Conservation (phyloP, 805 yeast species). For the Saccharomyces cerevisiae region DNA sequence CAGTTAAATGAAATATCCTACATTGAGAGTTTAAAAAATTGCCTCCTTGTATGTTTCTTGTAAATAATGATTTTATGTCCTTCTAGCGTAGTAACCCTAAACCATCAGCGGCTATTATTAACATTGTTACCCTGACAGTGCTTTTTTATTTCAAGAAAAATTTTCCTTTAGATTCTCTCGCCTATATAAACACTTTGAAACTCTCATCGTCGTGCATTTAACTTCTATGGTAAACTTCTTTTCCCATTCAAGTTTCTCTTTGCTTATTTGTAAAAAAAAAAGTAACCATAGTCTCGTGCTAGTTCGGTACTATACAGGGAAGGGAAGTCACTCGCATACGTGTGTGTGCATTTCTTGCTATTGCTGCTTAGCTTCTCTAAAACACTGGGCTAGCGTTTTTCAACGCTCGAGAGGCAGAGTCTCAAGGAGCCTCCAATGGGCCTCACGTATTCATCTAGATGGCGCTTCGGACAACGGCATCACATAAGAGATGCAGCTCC, state of each 20-base stretch:
- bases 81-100: not conserved
- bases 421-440: constrained; percentile 23
- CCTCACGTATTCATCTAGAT: constrained; percentile 2
- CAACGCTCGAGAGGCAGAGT: constrained; percentile 68
- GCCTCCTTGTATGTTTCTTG: no score
- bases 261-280: constrained; percentile 2
- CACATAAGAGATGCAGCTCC: not conserved
- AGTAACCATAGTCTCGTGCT: constrained; percentile 26
- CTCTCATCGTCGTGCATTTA: not conserved
- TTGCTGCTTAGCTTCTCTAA: constrained; percentile 26
- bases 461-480: constrained; percentile 1
- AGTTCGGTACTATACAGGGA: constrained; percentile 10
- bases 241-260: not conserved
- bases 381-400: constrained; percentile 36
- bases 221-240: not conserved
- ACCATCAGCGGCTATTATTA: not conserved
- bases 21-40: no score
- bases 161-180: not conserved
- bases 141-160: not conserved
- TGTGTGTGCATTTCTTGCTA: constrained; percentile 22
- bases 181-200: not conserved
- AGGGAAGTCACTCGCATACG: constrained; percentile 18
- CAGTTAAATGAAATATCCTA: not conserved
- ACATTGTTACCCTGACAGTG: not conserved
- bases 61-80: not conserved